Base-by-base conservation (phyloP, 2,329 filamentous ascomycete genomes). In the Orbilia brochopaga region DNA sequence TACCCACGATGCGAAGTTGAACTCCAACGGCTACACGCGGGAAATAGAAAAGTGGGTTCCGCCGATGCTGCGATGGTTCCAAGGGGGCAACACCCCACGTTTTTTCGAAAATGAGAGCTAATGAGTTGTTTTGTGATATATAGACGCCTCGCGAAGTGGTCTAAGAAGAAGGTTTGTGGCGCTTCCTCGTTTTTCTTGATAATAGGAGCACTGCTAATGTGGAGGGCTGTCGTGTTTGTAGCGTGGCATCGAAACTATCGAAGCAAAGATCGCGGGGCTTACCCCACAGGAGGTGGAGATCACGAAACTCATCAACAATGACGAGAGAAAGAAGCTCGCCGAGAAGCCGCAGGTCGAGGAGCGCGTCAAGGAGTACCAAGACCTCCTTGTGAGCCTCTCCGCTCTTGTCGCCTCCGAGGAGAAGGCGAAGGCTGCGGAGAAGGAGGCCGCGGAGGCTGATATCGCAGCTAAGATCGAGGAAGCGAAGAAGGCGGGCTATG, bases 401-500 rank as follows among this genome's bases (percentile, higher is more conserved):
- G 65, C 64, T 23, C 55, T 74, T 53, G 54, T 69, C 23, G 70
- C 86, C 80, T 81, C 82, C n/a, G 83, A 85, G 69, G 81, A 85
- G 74, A 85, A 88, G 80, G 86, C 86, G 80, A 78, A 80, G 11
- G 78, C 86, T 67, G 79, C 80, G 2, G 83, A 85, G 64, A 83
- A 82, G 76, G 83, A 85, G 75, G 82, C 85, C 79, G 82, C 83
- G 73, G 86, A 85, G 80, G 81, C 81, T 1, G 84, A 85, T 44
- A 81, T 83, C 21, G 78, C 83, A 24, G 78, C 76, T 70, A 78
- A 80, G 58, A 70, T 80, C 70, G 82, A 84, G 78, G 80, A 82
- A 55, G 82, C 82, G 15, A 84, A 85, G 77, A 79, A 83, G 63
- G 83, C 87, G 77, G 80, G 80, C 6, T 78, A 77, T 27, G 75